Evolutionary conservation across 2,329 filamentous ascomycete species (phyloP), one percentile per base, ranked within the genome.

Genomic region (Colletotrichum theobromicola): DNA sequence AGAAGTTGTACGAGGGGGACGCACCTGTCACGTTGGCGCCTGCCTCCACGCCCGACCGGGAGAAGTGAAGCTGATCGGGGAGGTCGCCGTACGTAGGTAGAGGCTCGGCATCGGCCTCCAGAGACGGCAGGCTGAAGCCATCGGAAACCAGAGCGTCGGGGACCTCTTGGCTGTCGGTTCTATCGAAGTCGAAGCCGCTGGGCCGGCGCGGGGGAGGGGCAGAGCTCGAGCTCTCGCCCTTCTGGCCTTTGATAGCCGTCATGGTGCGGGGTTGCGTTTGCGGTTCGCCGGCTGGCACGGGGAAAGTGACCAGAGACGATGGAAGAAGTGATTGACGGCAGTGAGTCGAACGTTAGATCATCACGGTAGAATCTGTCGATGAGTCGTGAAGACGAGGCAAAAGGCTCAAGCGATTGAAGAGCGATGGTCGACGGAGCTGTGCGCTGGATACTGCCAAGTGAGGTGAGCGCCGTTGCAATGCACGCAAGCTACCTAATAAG

Each of bases 21-120:
- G 46, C 76, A 91, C 90, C 85, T 62, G 89, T 91, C 30, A 94
- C 83, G 32, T 87, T 86, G 55, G 91, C 92, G 50, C 89, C 90
- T 28, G 92, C 92, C 64, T 91, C 88, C 74, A 94, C 90, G 16
- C 91, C 92, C 58, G 90, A 86, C 78, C 92, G 91, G 24, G 87
- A 90, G 73, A 93, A 88, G 72, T 90, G 88, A 28, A 94, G 80
- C 68, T 90, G 87, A 76, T 91, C 86, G 68, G 87, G 87, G 16
- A 85, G 82, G 24, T 90, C 89, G 77, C 91, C 91, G 78, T 93
- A 93, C 1, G 90, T 88, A 3, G 90, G 91, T 26, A 88, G 89
- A 8, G 85, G 84, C 21, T 88, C 86, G 2, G 83, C 79, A 34
- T 82, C 81, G 55, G 83, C 79, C 15, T 83, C 85, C 34, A 89